These are phyloP conservation scores for Myrmaecium sp. DNA, from an alignment of 2,329 filamentous ascomycete species.

Conservation along the genomic window DNA sequence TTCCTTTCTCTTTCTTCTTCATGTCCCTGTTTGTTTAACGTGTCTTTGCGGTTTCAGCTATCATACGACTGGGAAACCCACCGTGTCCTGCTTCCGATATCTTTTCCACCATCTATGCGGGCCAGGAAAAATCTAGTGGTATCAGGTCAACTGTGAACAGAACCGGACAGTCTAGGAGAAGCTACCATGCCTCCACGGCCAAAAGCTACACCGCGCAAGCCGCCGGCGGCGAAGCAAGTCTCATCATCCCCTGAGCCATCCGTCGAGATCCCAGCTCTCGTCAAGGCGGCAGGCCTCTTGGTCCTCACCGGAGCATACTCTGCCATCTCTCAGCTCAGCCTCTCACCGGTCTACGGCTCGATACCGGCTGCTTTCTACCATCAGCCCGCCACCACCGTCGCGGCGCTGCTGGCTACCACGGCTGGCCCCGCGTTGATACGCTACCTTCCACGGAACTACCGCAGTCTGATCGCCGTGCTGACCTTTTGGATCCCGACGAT, in stretches of 20 bases:
- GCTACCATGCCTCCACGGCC: slow-evolving; percentile 13
- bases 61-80: too few species aligned
- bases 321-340: slow-evolving; percentile 53
- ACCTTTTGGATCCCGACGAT: slow-evolving; percentile 58
- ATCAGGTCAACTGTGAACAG: too few species aligned
- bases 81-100: too few species aligned
- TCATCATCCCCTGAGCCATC: background rate
- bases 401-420: slow-evolving; percentile 56
- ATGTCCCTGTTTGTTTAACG: too few species aligned
- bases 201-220: slow-evolving; percentile 17
- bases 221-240: slow-evolving; percentile 14
- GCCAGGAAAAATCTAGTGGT: too few species aligned
- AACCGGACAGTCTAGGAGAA: too few species aligned
- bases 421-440: slow-evolving; percentile 40
- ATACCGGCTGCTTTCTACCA: slow-evolving; percentile 65
- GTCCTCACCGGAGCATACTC: slow-evolving; percentile 46
- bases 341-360: slow-evolving; percentile 78
- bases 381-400: slow-evolving; percentile 43
- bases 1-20: too few species aligned
- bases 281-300: slow-evolving; percentile 27
- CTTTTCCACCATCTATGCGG: too few species aligned
- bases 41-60: too few species aligned
- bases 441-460: slow-evolving; percentile 30
- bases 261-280: slow-evolving; percentile 7
- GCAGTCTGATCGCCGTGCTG: slow-evolving; percentile 48